Percentiles rank a stretch among this genome's conserved stretches.
phyloP scores from a whole-genome alignment of 768 basidiomycete genomes.

The Crucibulum laeve region DNA sequence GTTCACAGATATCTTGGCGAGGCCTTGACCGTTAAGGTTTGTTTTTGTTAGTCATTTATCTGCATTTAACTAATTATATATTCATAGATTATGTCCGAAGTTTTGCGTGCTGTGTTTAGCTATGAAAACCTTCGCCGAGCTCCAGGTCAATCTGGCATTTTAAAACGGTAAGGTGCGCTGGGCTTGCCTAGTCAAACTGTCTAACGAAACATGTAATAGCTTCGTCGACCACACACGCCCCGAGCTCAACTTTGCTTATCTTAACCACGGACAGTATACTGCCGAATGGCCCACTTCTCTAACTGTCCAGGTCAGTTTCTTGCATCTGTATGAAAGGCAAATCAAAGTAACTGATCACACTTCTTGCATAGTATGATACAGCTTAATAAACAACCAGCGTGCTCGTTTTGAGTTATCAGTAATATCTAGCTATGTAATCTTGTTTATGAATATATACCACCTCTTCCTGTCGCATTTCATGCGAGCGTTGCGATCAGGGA shows the following conservation, averaged over 20 bases:
- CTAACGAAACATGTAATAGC: constrained; percentile 20
- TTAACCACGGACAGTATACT: constrained; percentile 43
- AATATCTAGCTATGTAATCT: too few species aligned
- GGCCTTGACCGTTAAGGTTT: constrained; percentile 51
- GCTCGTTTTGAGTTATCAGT: too few species aligned
- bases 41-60: constrained; percentile 2
- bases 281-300: constrained; percentile 68
- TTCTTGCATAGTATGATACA: constrained; percentile 2
- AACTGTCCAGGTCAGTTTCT: constrained; percentile 46
- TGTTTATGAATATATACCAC: constrained; percentile 4
- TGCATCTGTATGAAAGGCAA: not conserved
- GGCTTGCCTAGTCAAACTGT: not conserved
- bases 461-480: not conserved
- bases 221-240: constrained; percentile 46
- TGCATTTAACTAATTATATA: not conserved
- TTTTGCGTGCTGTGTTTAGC: constrained; percentile 61
- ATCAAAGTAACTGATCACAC: not conserved
- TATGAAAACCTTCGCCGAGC: constrained; percentile 58
- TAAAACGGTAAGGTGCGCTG: constrained; percentile 40
- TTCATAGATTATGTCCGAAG: constrained; percentile 48
- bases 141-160: constrained; percentile 60
- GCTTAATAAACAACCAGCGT: too few species aligned
- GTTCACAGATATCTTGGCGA: constrained; percentile 34
- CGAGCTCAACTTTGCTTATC: constrained; percentile 50
- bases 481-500: not conserved